Evolutionary conservation across 768 basidiomycete species (phyloP), one percentile per base, ranked within the genome.

Genomic region (Rhizopogon vulgaris): DNA sequence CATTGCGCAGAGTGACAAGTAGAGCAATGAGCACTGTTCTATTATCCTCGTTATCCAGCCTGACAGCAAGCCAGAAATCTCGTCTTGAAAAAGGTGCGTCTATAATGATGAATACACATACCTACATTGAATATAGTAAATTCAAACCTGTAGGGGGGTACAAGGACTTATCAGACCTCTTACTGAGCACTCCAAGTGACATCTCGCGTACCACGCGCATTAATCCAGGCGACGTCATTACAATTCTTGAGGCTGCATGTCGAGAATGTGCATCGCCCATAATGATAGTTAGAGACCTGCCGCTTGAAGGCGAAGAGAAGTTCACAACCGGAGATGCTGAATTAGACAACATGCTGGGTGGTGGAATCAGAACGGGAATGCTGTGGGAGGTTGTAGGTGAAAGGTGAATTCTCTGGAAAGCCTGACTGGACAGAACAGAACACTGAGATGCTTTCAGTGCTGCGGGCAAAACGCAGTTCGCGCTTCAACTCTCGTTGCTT

Each of bases 381-480:
- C 56, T 97, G 3, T 94, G 90, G 82, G 94, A 97, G 59, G 70
- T 95, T 38, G 83, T 78, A 11, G 94, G 94, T 25, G 90, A 95
- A 75, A 90, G 91, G 94, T 93, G 66, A 55, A 48, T 70, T 62
- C 18, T 48, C 27, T 46, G 37, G 22, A 18, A 46, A n/a, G 52
- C 39, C 45, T 22, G 24, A 37, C 17, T 17, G 47, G 51, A 40
- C 38, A 27, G 7, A 18, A 40, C 38, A 27, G 7, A 18, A 25
- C 30, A 17, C 47, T 63, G 38, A 61, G 34, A 28, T 15, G 10
- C 32, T 49, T 42, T 14, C 63, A 99, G 96, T 63, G 86, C 93
- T 22, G 84, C 95, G 25, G 96, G 96, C 37, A 99, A 99, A 71
- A 93, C 93, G 1, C 94, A 98, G 60, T 69, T 98, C 4, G 89